Conservation (phyloP, 345 rosid species). For the Fremontodendron californicum region DNA sequence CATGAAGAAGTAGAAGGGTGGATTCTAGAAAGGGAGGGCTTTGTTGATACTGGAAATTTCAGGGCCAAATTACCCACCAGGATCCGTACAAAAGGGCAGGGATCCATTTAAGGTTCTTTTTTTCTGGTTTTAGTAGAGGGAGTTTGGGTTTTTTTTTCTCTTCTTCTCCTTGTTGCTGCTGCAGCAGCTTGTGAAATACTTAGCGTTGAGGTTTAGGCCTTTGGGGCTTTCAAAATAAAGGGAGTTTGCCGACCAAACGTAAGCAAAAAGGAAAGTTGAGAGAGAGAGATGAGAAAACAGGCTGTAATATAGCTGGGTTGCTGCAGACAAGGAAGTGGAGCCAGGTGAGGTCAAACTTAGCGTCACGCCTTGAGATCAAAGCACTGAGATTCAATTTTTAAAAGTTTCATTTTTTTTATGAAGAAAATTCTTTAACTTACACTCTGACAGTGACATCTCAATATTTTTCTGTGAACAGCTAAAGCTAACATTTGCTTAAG, state of each 20-base stretch:
- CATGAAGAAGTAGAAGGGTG: conserved; percentile 29
- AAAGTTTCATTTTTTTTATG: neutral
- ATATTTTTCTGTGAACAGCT: neutral
- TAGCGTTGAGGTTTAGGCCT: neutral
- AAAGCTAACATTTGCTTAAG: neutral
- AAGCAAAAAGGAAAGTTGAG: neutral
- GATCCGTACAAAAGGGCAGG: conserved; percentile 85
- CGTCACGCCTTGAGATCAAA: neutral
- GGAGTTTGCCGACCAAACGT: neutral
- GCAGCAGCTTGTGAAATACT: neutral
- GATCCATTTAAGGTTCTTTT: conserved; percentile 55
- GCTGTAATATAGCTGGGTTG: conserved; percentile 63
- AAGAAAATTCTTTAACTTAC: neutral
- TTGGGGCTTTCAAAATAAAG: conserved; percentile 5
- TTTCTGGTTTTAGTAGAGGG: neutral
- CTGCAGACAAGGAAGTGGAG: neutral
- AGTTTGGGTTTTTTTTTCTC: neutral
- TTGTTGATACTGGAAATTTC: conserved; percentile 37
- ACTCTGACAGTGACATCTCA: neutral
- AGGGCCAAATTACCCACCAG: conserved; percentile 73
- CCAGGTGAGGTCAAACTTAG: conserved; percentile 6
- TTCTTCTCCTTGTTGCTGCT: neutral
- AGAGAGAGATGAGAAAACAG: conserved; percentile 32
- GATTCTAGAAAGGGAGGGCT: conserved; percentile 29
- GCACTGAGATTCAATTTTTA: neutral